These are phyloP conservation scores for Yamadazyma oceani DNA, from an alignment of 1,139 yeast species.

Conservation along the genomic window DNA sequence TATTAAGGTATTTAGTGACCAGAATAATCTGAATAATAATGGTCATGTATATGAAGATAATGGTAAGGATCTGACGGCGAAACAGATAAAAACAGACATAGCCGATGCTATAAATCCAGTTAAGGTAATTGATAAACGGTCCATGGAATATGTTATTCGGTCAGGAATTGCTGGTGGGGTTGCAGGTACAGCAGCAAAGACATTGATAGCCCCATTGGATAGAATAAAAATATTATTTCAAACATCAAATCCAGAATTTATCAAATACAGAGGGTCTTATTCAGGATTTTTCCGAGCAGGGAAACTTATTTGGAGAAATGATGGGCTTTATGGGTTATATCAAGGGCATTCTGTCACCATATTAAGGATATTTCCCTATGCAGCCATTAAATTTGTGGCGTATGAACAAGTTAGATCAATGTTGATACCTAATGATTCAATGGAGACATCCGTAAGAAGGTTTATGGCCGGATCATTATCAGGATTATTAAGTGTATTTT, in stretches of 20 bases:
- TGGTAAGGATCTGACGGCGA: no score
- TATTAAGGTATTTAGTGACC: background rate
- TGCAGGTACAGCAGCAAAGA: slow-evolving; percentile 95
- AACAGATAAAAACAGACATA: slow-evolving; percentile 25
- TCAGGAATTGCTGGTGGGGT: slow-evolving; percentile 94
- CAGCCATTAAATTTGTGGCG: slow-evolving; percentile 96
- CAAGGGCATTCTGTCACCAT: slow-evolving; percentile 96
- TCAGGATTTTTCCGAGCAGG: slow-evolving; percentile 77
- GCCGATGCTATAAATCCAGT: slow-evolving; percentile 29
- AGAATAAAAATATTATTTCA: slow-evolving; percentile 93
- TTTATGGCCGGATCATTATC: slow-evolving; percentile 88
- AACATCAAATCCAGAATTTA: slow-evolving; percentile 88
- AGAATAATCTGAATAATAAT: background rate
- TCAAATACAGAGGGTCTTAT: slow-evolving; percentile 77
- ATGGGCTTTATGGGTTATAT: slow-evolving; percentile 81
- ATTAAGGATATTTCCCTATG: slow-evolving; percentile 90
- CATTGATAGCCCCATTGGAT: slow-evolving; percentile 92
- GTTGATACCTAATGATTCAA: slow-evolving; percentile 68
- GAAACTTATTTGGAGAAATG: slow-evolving; percentile 58
- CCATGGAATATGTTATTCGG: slow-evolving; percentile 72
- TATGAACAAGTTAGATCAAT: slow-evolving; percentile 87
- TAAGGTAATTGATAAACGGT: slow-evolving; percentile 52
- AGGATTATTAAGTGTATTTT: slow-evolving; percentile 81
- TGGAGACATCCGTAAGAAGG: slow-evolving; percentile 81
- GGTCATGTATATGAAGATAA: background rate